Evolutionary conservation across 345 rosid genomes (phyloP), one percentile per base, ranked within the genome.

Genomic region (Toxicodendron radicans): DNA sequence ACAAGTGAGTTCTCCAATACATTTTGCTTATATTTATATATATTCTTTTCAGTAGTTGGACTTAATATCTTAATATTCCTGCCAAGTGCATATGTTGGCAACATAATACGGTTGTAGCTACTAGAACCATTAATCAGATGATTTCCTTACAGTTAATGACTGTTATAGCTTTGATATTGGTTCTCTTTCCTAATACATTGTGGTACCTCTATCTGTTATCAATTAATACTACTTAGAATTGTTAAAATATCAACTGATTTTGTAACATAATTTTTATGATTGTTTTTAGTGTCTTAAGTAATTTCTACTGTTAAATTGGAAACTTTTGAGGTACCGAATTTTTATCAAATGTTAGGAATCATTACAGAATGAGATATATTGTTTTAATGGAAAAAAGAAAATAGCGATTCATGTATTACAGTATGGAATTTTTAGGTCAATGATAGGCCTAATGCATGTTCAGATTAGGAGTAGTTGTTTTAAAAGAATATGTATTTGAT

Each of bases 1-100:
- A 85, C 49, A 87, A 87, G 91, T 87, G 80, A 49, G 90, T 74
- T 61, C 49, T 46, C 18, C 13, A 1, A 8, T 10, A 58, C 11
- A 8, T 41, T 62, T 51, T 43, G 23, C 38, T 54, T 46, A 16
- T 18, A 10, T 27, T 20, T 5, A 17, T 48, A 3, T 4, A 49
- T 54, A 66, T 10, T 67, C 18, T 73, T 64, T 64, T 70, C 10
- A 12, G 49, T 56, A 1, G 20, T 43, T 38, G 30, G 17, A 41
- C 58, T 43, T 41, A 41, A 45, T 14, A 21, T 18, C 52, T 41
- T 21, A 38, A 5, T 8, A 43, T 70, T 65, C n/a, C 30, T 48
- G 17, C 30, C 24, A 14, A 58, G 35, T 21, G 41, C 18, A 43
- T 6, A 8, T 70, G 4, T 56, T 14, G 12, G 16, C 60, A 23